Evolutionary conservation across 75 land plant species (phyloP), one percentile per base, ranked within the genome.

Genomic region (Ceratopteris richardii): DNA sequence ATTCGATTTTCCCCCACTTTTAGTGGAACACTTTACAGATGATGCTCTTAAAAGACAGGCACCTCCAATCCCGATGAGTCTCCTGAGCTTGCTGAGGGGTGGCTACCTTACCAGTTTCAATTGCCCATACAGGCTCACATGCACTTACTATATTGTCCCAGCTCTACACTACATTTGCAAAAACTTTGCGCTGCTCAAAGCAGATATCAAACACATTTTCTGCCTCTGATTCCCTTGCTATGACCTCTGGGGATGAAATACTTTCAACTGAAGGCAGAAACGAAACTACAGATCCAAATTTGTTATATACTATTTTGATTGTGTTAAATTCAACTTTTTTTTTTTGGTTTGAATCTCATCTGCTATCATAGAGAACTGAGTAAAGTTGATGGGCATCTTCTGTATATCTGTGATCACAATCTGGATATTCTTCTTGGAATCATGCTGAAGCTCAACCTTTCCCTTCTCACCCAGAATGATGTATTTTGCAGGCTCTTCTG

Each of bases 381-480:
- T 90, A 46, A 84, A 95, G 53, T 77, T 87, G 26, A 87, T 42
- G 56, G 97, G 92, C 56, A 77, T 77, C 72, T 90, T 95, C 70
- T 87, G 97, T 66, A 85, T 54, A 64, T 95, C 99, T 28, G 82
- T 69, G 43, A 95, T 56, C 30, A 40, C 58, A 33, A 84, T 22
- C 51, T 74, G 73, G 57, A 95, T 84, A 43, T 63, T 29, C 41
- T 80, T 77, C 78, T 73, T 82, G 12, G 92, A 87, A 65, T 91
- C 92, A 62, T 97, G 97, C 24, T 84, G 67, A 60, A 90, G 42
- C 36, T 80, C 77, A 13, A 75, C 86, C 68, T 90, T 91, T 20
- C 89, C 97, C 64, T 95, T 95, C 43, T 95, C 99, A 18, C 99
- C 99, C 63, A 95, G 19, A 9, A 95, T 51, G 21, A 90, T 80